These are phyloP conservation scores for Serpula lacrymans DNA, from an alignment of 768 basidiomycete species.

Conservation along the genomic window DNA sequence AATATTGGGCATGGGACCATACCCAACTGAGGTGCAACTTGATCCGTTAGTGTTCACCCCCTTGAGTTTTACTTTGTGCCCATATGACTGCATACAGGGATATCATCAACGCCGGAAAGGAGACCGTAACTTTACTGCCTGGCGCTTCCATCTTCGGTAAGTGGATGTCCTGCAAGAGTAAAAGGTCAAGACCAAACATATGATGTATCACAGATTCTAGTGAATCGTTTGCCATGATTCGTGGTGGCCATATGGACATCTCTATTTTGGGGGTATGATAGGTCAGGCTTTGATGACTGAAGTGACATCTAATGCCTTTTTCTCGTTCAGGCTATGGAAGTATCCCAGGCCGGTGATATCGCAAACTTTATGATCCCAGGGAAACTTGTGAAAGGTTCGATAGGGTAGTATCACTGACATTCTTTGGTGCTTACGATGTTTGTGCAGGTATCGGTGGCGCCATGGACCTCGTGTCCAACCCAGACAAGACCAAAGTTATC, in stretches of 20 bases:
- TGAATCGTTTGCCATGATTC: constrained; percentile 97
- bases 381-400: constrained; percentile 77
- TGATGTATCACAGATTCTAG: constrained; percentile 58
- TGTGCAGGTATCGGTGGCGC: constrained; percentile 84
- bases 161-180: not conserved
- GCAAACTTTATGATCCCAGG: constrained; percentile 99
- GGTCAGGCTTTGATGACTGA: constrained; percentile 1
- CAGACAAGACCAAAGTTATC: constrained; percentile 91
- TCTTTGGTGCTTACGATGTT: constrained; percentile 7
- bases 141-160: constrained; percentile 88
- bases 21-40: constrained; percentile 74
- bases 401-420: not conserved
- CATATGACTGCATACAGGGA: constrained; percentile 46
- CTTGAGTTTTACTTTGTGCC: not conserved
- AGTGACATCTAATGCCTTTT: constrained; percentile 3
- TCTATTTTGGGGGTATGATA: constrained; percentile 82
- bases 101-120: constrained; percentile 93
- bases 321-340: constrained; percentile 78
- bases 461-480: constrained; percentile 96
- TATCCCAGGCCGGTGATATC: constrained; percentile 88
- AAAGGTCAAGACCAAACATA: constrained; percentile 1
- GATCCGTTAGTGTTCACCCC: constrained; percentile 61
- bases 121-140: constrained; percentile 88
- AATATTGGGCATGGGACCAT: constrained; percentile 87
- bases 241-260: constrained; percentile 92